phyloP scores from a whole-genome alignment of 225 moss, liverwort and hornwort species.

The Neckera pumila region DNA sequence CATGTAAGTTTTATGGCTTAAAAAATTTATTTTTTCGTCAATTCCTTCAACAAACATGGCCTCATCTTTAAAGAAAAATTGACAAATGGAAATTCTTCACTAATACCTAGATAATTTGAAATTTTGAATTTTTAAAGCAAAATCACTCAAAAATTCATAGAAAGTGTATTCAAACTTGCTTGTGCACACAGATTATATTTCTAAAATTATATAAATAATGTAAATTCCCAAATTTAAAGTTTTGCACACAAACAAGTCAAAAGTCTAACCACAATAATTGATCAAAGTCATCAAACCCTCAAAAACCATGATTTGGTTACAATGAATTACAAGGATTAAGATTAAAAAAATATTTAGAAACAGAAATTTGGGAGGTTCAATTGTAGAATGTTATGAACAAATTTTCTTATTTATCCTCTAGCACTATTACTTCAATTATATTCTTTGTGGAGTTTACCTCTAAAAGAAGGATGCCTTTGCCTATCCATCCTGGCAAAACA shows the following conservation, averaged over 20 bases:
- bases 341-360: neutral
- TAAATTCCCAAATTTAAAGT: neutral
- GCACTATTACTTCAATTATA: neutral
- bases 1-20: neutral
- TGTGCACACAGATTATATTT: too few relatives aligned
- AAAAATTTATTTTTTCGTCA: neutral
- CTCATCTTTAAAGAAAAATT: neutral
- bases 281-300: neutral
- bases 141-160: too few relatives aligned
- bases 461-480: neutral
- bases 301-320: neutral
- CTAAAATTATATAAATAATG: neutral
- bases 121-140: neutral
- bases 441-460: neutral
- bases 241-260: rapidly evolving
- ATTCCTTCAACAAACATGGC: neutral
- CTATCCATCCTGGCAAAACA: rapidly evolving
- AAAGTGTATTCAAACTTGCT: too few relatives aligned
- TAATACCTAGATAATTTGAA: neutral
- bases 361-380: neutral
- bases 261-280: neutral
- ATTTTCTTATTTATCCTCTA: neutral
- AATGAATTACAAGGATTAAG: neutral
- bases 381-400: neutral
- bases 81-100: neutral